Percentiles rank a stretch among this genome's conserved stretches.
Evolutionary conservation across 1,139 yeast genomes (phyloP).

Genomic region (Pichia sp.): DNA sequence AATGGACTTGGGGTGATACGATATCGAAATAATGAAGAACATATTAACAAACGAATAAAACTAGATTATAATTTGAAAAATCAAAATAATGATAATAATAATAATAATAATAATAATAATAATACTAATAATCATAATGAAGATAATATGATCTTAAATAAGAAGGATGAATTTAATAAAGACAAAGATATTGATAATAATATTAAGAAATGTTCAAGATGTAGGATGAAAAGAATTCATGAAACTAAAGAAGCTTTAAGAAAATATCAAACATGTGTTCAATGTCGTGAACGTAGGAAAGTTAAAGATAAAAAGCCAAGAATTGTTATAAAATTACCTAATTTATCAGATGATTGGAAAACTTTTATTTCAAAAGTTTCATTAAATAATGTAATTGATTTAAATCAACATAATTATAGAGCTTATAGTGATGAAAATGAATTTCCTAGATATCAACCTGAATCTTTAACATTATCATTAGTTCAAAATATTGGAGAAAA

Average conservation of each 20-base stretch:
- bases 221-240: constrained; percentile 33
- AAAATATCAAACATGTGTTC: constrained; percentile 37
- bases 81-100: background rate
- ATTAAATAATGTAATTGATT: constrained; percentile 30
- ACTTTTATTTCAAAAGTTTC: constrained; percentile 31
- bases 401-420: constrained; percentile 31
- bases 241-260: constrained; percentile 31
- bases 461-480: constrained; percentile 28
- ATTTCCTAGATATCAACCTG: constrained; percentile 31
- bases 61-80: background rate
- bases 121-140: background rate
- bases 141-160: background rate
- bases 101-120: background rate
- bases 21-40: no score
- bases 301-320: constrained; percentile 29
- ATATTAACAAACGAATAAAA: background rate
- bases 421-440: constrained; percentile 27
- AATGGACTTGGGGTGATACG: no score
- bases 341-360: constrained; percentile 29
- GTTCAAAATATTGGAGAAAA: constrained; percentile 32
- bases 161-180: background rate
- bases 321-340: constrained; percentile 26
- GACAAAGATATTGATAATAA: background rate
- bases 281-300: constrained; percentile 35
- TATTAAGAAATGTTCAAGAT: constrained; percentile 36